Percentiles rank a stretch among this genome's conserved stretches.
These are phyloP conservation scores for Tricladium varicosporioides DNA, from an alignment of 2,329 filamentous ascomycete genomes.

Conservation along the genomic window DNA sequence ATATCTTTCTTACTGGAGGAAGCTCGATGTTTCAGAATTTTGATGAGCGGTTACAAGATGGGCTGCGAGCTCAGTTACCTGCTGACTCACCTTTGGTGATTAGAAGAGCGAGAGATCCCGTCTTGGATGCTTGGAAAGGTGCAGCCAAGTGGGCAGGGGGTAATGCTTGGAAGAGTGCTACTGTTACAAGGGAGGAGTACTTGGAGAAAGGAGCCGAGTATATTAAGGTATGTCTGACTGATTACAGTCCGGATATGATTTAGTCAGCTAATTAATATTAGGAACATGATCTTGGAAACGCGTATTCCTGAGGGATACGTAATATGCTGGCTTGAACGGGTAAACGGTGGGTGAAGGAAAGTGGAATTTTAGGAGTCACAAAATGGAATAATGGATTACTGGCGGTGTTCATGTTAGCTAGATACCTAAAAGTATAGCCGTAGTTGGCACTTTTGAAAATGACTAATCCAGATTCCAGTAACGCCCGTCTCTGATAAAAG, in stretches of 20 bases:
- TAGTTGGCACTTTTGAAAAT: background rate
- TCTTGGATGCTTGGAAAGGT: slow-evolving; percentile 90
- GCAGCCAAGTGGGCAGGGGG: slow-evolving; percentile 79
- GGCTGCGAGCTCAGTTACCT: slow-evolving; percentile 71
- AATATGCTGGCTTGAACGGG: background rate
- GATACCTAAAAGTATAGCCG: background rate
- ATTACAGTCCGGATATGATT: background rate
- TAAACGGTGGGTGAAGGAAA: background rate
- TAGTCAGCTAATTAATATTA: slow-evolving; percentile 32
- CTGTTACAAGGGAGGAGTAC: slow-evolving; percentile 79
- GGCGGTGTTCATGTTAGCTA: background rate
- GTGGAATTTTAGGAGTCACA: background rate
- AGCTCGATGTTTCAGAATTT: slow-evolving; percentile 85
- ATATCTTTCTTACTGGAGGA: slow-evolving; percentile 94
- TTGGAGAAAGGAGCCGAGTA: slow-evolving; percentile 91
- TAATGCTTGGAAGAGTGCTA: slow-evolving; percentile 57
- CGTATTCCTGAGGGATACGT: slow-evolving; percentile 37
- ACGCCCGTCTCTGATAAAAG: background rate
- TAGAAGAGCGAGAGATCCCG: slow-evolving; percentile 69
- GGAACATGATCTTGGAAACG: slow-evolving; percentile 68
- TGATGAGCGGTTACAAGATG: slow-evolving; percentile 73
- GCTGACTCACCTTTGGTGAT: slow-evolving; percentile 65
- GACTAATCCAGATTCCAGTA: background rate
- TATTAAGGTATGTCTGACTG: slow-evolving; percentile 62
- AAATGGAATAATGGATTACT: background rate